These are phyloP conservation scores for Trametes cubensis DNA, from an alignment of 768 basidiomycete species.

Conservation along the genomic window DNA sequence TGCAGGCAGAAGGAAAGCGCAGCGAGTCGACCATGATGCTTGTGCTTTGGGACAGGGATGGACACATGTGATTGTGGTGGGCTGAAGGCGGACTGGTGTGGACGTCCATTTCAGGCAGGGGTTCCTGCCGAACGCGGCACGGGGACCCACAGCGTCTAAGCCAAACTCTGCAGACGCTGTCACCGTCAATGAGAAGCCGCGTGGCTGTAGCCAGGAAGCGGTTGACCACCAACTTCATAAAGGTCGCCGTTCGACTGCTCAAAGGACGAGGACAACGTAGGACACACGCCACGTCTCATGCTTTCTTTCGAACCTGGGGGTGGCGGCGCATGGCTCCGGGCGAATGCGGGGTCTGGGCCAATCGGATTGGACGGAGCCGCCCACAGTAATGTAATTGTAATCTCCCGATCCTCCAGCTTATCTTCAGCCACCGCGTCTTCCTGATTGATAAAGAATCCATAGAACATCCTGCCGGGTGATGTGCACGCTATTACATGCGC, in stretches of 20 bases:
- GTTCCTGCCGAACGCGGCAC: slow-evolving; percentile 8
- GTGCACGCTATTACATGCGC: background rate
- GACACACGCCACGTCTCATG: too few species aligned
- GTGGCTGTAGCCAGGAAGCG: too few species aligned
- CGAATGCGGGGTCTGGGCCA: background rate
- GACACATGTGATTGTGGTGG: slow-evolving; percentile 21
- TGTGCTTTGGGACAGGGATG: slow-evolving; percentile 13
- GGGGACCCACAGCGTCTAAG: slow-evolving; percentile 16
- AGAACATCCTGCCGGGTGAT: slow-evolving; percentile 1
- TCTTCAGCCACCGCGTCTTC: slow-evolving; percentile 2
- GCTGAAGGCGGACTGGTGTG: slow-evolving; percentile 7
- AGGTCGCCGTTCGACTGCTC: too few species aligned
- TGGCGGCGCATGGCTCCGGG: slow-evolving; percentile 4
- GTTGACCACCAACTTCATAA: too few species aligned
- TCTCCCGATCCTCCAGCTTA: slow-evolving; percentile 12
- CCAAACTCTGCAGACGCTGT: slow-evolving; percentile 1
- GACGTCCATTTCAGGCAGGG: slow-evolving; percentile 11
- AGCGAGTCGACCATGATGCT: slow-evolving; percentile 20
- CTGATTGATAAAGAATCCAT: background rate
- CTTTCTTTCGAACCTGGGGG: background rate
- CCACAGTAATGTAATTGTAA: background rate
- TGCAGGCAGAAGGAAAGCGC: slow-evolving; percentile 7
- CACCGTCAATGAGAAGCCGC: background rate
- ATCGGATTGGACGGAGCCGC: background rate
- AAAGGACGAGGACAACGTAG: too few species aligned